Evolutionary conservation across 2,329 filamentous ascomycete species (phyloP), one percentile per base, ranked within the genome.

Genomic region (Phoma sp.): DNA sequence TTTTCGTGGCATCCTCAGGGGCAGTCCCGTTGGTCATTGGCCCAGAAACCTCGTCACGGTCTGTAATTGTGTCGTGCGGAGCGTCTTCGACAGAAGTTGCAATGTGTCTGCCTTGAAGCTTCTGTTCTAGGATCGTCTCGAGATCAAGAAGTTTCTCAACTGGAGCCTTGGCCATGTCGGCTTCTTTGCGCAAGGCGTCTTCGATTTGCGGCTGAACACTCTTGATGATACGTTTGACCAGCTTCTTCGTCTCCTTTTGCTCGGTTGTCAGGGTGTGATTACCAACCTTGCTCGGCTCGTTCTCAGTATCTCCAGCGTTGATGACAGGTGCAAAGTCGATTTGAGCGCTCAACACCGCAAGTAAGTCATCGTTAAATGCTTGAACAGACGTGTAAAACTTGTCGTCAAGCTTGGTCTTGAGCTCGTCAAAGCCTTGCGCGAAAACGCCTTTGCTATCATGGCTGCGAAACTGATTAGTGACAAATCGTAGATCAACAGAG

Each of bases 141-240:
- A 97, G 78, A 66, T 95, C 89, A 60, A 85, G 85, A 32, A 91
- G 79, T 49, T 93, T 83, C 46, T 92, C 89, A 38, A 87, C 84
- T 1, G 89, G 81, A 65, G 87, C 88, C 46, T 87, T 84, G 43
- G 83, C 87, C 34, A 96, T 82, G 56, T 95, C 90, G n/a, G 90
- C 87, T 73, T 98, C 93, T 48, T 91, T 90, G 47, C 83, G 84
- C 39, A 92, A 77, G 0, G 92, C 92, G 48, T 85, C 83, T 72
- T 96, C 90, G 3, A 96, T 80, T 37, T 87, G 83, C 12, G 90
- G 87, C 71, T 96, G 91, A 26, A 96, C 83, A 1, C 87, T 86
- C 72, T 92, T 96, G 61, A 96, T 83, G 57, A 97, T 96, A 21
- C 92, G 86, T 75, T 96, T 96, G 20, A 90, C 92, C n/a, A 96